Conservation (phyloP, 73 alveolate species). For the Tetrahymena thermophila region DNA sequence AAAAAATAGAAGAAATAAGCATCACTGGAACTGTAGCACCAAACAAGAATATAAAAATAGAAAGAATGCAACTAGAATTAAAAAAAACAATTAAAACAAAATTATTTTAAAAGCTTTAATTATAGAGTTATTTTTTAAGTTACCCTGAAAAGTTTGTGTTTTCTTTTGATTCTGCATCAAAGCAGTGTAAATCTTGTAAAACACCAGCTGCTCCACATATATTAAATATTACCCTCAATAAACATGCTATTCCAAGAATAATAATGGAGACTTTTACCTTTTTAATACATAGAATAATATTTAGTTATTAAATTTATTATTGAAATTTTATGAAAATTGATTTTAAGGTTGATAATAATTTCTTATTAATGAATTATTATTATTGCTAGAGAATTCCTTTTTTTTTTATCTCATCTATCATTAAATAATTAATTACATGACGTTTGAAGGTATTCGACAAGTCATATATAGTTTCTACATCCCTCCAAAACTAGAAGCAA, state of each 20-base stretch:
- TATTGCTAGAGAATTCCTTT: too few relatives aligned
- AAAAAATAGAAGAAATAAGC: neutral
- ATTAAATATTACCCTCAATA: neutral
- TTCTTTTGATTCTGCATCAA: neutral
- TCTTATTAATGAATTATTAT: too few relatives aligned
- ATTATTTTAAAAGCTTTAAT: neutral
- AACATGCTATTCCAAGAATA: neutral
- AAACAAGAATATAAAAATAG: neutral
- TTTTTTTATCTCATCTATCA: neutral
- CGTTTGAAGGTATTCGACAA: neutral
- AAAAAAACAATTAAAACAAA: too few relatives aligned
- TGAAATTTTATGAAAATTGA: neutral
- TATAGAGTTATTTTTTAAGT: neutral
- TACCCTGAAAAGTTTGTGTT: neutral
- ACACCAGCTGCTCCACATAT: neutral
- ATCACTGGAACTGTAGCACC: neutral
- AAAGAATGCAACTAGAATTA: neutral
- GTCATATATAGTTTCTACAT: neutral
- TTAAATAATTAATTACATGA: neutral
- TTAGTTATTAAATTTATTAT: too few relatives aligned
- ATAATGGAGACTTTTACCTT: neutral
- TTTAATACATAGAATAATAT: neutral
- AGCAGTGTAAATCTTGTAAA: neutral
- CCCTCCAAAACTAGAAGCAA: neutral
- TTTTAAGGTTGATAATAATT: neutral